Conservation (phyloP, 78 protist genomes). For the Parvularia atlantis region DNA sequence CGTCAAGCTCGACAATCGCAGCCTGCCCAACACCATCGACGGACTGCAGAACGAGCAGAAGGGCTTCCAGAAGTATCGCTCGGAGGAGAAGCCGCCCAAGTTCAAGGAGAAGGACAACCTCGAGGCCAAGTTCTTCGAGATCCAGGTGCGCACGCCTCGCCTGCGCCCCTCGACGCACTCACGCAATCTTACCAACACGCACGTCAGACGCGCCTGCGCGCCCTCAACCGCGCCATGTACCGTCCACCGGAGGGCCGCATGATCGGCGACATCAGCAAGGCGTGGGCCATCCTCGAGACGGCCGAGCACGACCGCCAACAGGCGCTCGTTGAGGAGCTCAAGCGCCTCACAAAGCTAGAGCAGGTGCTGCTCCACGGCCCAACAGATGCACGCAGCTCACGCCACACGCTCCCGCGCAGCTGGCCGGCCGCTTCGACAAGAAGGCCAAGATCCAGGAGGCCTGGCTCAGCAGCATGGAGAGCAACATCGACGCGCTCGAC, state of each 20-base stretch:
- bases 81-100: conserved; percentile 21
- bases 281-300: conserved; percentile 19
- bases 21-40: background rate
- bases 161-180: too few relatives aligned
- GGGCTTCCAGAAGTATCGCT: background rate
- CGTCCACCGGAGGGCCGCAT: conserved; percentile 8
- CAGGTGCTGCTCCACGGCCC: too few relatives aligned
- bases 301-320: conserved; percentile 1
- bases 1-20: background rate
- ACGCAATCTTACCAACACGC: too few relatives aligned
- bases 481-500: background rate
- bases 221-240: conserved; percentile 13
- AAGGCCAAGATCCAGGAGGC: conserved; percentile 9
- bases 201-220: conserved; percentile 15
- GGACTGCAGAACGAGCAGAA: background rate
- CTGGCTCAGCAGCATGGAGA: conserved; percentile 6
- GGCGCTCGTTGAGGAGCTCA: background rate
- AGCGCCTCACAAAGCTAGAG: too few relatives aligned
- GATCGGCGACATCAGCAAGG: conserved; percentile 2
- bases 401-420: conserved; percentile 10
- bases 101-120: conserved; percentile 2
- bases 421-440: conserved; percentile 13
- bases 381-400: too few relatives aligned
- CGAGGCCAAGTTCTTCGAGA: conserved; percentile 23
- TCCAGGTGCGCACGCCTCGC: too few relatives aligned